A percentile compares a stretch with the other conserved stretches of the same genome.
Evolutionary conservation across 345 rosid genomes (phyloP).

Genomic region (Pistacia integerrima): DNA sequence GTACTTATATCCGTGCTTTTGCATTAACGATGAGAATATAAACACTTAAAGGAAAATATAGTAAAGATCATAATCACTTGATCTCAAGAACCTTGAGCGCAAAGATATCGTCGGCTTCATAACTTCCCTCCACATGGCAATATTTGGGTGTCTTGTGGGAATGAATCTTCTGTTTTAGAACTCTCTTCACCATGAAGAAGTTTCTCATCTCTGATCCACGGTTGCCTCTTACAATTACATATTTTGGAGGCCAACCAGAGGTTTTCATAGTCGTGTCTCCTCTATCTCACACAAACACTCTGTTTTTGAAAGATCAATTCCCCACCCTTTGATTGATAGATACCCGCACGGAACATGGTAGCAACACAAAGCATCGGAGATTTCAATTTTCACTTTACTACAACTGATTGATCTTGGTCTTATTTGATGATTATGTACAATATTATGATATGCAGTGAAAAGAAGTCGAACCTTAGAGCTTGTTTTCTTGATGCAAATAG

Average conservation of each 20-base stretch:
- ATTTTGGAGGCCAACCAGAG: constrained; percentile 76
- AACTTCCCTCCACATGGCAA: constrained; percentile 40
- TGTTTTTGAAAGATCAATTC: constrained; percentile 60
- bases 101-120: constrained; percentile 48
- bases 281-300: constrained; percentile 68
- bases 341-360: constrained; percentile 50
- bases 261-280: constrained; percentile 88
- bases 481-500: constrained; percentile 81
- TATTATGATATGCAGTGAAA: not conserved
- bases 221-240: constrained; percentile 56
- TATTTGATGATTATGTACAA: not conserved
- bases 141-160: constrained; percentile 49
- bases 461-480: constrained; percentile 66
- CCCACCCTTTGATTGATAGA: constrained; percentile 85
- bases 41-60: constrained; percentile 17
- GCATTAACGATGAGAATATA: constrained; percentile 10
- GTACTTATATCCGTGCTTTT: constrained; percentile 14
- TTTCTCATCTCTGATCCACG: constrained; percentile 63
- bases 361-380: too few relatives aligned
- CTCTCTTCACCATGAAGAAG: constrained; percentile 58
- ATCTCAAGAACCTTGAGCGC: constrained; percentile 48
- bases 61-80: constrained; percentile 35
- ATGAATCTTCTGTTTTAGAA: constrained; percentile 59
- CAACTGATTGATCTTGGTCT: not conserved
- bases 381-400: not conserved